Base-by-base conservation (phyloP, 2,329 filamentous ascomycete species). In the Aspergillus niger region DNA sequence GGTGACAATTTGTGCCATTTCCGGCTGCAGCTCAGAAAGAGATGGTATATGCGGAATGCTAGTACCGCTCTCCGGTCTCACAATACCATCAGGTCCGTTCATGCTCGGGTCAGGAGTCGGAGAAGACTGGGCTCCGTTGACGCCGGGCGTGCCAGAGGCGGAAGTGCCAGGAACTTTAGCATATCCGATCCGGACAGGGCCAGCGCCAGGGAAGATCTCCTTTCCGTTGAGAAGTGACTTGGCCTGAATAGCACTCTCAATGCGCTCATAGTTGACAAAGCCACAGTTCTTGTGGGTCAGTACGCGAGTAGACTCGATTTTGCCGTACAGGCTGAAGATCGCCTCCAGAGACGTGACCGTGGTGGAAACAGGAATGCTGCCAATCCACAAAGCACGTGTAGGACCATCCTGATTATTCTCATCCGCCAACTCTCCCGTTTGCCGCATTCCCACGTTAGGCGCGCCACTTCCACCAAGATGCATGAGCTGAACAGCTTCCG, bases 281-380 rank as follows among this genome's bases (percentile, higher is more conserved):
- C 94, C 95, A 74, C 95, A 99, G 78, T 97, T 98, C 83, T 99
- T 99, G 82, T 99, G 92, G 0, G 95, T 98, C 63, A 99, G 83
- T 4, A 99, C 95, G 65, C 95, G 86, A 28, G 92, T 94, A 3
- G 94, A 97, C 66, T 95, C 85, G 64, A 99, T 97, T 3, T 90
- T 85, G 8, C 95, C 95, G 67, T 95, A 96, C n/a, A 89, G 85
- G 75, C 91, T 91, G 80, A 99, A 99, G 80, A 98, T 97, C 66
- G 96, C 92, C 59, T 92, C 92, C 62, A 99, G 80, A 0, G 95
- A 98, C 1, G 94, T 96, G 10, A 95, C 93, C 0, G 95, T 99
- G 2, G 95, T 99, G 2, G 95, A 98, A 4, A 94, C 93, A 11
- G 95, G 95, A 61, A 99, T 97, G 76, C 94, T 97, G 58, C 95